Percentiles rank a stretch among this genome's conserved stretches.
These are phyloP conservation scores for Moringa oleifera DNA, from an alignment of 345 rosid genomes.

Conservation along the genomic window DNA sequence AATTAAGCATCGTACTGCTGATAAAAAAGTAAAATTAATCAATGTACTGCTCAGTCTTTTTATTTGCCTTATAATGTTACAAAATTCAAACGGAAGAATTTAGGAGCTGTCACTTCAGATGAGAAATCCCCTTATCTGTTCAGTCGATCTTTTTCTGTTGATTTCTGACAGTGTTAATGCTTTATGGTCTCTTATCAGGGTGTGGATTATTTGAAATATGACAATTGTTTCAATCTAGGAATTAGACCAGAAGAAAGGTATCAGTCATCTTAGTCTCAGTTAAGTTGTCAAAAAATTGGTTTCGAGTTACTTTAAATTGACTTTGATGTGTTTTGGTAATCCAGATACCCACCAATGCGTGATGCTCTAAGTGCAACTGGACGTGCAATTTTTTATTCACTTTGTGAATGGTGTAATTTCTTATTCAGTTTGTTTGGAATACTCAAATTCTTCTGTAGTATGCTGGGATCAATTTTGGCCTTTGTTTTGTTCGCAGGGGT, in stretches of 20 bases:
- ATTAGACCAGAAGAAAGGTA: slow-evolving; percentile 70
- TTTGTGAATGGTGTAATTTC: slow-evolving; percentile 79
- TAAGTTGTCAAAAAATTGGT: slow-evolving; percentile 9
- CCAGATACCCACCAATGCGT: slow-evolving; percentile 94
- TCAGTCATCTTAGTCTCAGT: slow-evolving; percentile 13
- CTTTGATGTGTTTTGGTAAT: slow-evolving; percentile 12
- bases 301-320: slow-evolving; percentile 7
- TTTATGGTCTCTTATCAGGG: slow-evolving; percentile 41
- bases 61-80: not conserved
- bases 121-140: not conserved
- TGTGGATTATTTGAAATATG: slow-evolving; percentile 94
- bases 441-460: not conserved
- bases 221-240: slow-evolving; percentile 92
- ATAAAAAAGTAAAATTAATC: too few relatives aligned
- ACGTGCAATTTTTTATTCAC: slow-evolving; percentile 67
- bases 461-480: slow-evolving; percentile 6
- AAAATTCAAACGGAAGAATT: slow-evolving; percentile 2
- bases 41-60: not conserved
- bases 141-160: not conserved
- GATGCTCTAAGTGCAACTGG: slow-evolving; percentile 81
- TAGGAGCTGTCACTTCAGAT: not conserved
- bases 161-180: not conserved
- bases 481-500: slow-evolving; percentile 50
- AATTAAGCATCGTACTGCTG: too few relatives aligned
- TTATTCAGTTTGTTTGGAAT: not conserved